phyloP scores from a whole-genome alignment of 1,284 basidiomycete species.

The Irpex rosettiformis region DNA sequence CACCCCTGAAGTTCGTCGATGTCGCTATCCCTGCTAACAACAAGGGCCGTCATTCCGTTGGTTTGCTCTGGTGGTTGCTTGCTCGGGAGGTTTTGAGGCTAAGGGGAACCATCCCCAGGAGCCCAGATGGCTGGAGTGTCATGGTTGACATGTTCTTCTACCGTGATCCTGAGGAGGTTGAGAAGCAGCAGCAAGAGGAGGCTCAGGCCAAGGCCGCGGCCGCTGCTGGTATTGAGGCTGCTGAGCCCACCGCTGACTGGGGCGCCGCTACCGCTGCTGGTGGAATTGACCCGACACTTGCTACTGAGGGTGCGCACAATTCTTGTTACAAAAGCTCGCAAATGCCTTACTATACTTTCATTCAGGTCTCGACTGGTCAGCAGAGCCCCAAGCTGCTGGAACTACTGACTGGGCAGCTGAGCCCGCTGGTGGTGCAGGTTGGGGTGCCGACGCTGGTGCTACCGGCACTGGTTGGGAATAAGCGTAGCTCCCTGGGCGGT shows the following conservation, averaged over 20 bases:
- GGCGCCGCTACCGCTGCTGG: conserved; percentile 71
- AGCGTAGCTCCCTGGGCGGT: conserved; percentile 20
- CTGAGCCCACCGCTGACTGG: conserved; percentile 68
- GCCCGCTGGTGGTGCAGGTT: conserved; percentile 48
- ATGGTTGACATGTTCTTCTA: conserved; percentile 99
- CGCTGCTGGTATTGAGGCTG: conserved; percentile 46
- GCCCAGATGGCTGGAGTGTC: conserved; percentile 90
- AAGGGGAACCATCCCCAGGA: conserved; percentile 88
- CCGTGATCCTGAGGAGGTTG: conserved; percentile 98
- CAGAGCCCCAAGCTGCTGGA: conserved; percentile 50
- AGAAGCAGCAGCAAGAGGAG: conserved; percentile 94
- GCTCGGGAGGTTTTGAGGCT: conserved; percentile 97
- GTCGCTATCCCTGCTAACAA: conserved; percentile 99
- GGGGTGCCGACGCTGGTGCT: conserved; percentile 54
- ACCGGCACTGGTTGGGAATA: conserved; percentile 58
- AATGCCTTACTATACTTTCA: conserved; percentile 9
- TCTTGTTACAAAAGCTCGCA: not conserved
- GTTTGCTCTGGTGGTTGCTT: conserved; percentile 98
- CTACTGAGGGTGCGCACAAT: conserved; percentile 60
- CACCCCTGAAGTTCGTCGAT: conserved; percentile 95
- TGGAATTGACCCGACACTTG: conserved; percentile 76
- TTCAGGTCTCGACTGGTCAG: conserved; percentile 81
- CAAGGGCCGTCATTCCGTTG: conserved; percentile 96
- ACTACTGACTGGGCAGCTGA: conserved; percentile 86
- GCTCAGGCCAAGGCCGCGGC: conserved; percentile 76